These are phyloP conservation scores for Wallacemonas sp. DNA, from an alignment of 208 protist species.

Conservation along the genomic window DNA sequence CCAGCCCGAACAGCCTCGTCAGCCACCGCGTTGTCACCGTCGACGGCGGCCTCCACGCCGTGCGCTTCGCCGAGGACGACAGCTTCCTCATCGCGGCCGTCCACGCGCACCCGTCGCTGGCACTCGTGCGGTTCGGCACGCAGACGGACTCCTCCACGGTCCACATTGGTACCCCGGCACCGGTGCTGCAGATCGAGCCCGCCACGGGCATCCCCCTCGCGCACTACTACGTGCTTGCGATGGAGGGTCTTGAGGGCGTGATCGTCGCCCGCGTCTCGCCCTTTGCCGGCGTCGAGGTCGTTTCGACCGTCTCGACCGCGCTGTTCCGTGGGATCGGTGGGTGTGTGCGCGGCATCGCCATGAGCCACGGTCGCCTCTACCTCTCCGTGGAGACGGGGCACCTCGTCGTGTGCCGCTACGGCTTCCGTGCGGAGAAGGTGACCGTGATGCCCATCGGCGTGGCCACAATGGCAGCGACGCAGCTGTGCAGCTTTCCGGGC, in stretches of 20 bases:
- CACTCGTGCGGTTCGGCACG: constrained; percentile 37
- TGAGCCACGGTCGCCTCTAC: constrained; percentile 66
- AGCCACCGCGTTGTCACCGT: constrained; percentile 21
- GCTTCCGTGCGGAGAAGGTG: constrained; percentile 25
- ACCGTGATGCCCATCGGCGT: constrained; percentile 73
- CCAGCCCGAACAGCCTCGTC: constrained; percentile 5
- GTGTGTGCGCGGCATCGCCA: constrained; percentile 43
- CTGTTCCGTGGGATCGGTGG: constrained; percentile 73
- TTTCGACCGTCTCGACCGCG: constrained; percentile 62
- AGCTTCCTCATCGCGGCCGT: constrained; percentile 60
- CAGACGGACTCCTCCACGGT: constrained; percentile 11
- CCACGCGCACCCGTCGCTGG: constrained; percentile 39
- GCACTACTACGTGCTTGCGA: constrained; percentile 65
- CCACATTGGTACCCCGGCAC: constrained; percentile 48
- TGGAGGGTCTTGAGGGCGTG: constrained; percentile 55
- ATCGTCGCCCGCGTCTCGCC: constrained; percentile 64
- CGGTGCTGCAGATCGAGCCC: constrained; percentile 46
- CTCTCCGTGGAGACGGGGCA: constrained; percentile 74
- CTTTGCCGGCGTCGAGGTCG: constrained; percentile 63
- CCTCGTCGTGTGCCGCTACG: constrained; percentile 75
- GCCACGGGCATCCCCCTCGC: constrained; percentile 47
- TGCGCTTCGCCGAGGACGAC: constrained; percentile 75
- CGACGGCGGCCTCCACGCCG: constrained; percentile 52
- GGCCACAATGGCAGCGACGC: constrained; percentile 42
- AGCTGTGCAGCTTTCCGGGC: constrained; percentile 49